Conservation (phyloP, 805 yeast genomes). For the Cyberlindnera amylophila region DNA sequence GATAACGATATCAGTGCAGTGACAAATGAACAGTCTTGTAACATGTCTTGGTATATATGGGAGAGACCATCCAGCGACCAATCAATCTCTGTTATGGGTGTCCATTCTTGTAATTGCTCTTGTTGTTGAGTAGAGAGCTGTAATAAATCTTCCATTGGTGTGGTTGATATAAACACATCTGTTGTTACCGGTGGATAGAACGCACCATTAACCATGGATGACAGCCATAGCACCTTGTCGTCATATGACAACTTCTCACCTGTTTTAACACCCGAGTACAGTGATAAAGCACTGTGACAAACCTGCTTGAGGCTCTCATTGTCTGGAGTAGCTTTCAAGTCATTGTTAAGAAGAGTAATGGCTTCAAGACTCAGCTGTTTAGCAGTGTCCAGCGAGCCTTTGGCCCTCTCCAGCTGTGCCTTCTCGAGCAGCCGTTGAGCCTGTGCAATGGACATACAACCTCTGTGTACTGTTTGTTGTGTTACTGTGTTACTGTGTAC, state of each 20-base stretch:
- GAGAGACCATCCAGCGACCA: conserved; percentile 24
- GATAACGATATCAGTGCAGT: conserved; percentile 57
- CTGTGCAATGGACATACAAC: too few species aligned
- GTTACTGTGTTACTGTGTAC: too few species aligned
- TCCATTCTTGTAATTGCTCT: conserved; percentile 12
- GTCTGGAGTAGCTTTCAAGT: too few species aligned
- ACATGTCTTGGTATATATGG: conserved; percentile 43
- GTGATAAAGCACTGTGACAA: too few species aligned
- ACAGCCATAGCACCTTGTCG: conserved; percentile 15
- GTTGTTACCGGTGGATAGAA: conserved; percentile 20
- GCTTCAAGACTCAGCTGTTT: too few species aligned
- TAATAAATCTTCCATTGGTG: neutral
- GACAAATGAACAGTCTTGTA: conserved; percentile 75
- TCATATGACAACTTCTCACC: conserved; percentile 5
- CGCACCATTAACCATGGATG: conserved; percentile 14
- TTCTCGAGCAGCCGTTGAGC: neutral
- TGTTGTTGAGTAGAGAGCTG: conserved; percentile 16
- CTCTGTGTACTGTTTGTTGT: too few species aligned
- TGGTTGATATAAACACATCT: too few species aligned
- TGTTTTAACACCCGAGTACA: conserved; percentile 3
- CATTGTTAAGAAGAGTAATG: too few species aligned
- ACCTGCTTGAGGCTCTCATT: too few species aligned
- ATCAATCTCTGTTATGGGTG: conserved; percentile 2
- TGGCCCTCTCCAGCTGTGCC: too few species aligned
- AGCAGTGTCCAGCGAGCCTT: too few species aligned